phyloP scores from a whole-genome alignment of 2,329 filamentous ascomycete genomes.

The Colletotrichum falcatum region DNA sequence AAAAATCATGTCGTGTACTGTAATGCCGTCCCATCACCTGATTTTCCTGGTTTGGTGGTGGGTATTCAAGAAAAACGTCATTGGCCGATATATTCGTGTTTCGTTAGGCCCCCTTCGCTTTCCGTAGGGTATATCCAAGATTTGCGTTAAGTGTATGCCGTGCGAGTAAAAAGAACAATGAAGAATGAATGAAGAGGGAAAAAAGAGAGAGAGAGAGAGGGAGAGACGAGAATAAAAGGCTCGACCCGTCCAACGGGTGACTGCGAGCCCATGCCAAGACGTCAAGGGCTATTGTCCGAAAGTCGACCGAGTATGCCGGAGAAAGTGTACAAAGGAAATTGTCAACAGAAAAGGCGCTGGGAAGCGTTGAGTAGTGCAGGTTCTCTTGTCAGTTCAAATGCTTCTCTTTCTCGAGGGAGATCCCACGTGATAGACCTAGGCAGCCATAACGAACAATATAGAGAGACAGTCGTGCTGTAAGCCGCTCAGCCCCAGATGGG shows the following conservation, averaged over 20 bases:
- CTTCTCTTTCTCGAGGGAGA: neutral
- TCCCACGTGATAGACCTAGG: constrained; percentile 9
- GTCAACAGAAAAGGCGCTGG: constrained; percentile 8
- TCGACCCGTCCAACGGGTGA: neutral
- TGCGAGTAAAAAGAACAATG: neutral
- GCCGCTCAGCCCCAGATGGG: constrained; percentile 65
- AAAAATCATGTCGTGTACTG: constrained; percentile 25
- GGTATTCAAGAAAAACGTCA: constrained; percentile 12
- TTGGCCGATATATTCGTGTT: constrained; percentile 21
- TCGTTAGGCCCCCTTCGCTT: constrained; percentile 18
- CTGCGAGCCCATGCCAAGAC: constrained; percentile 1
- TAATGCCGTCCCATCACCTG: constrained; percentile 19
- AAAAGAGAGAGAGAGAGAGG: neutral
- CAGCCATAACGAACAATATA: constrained; percentile 42
- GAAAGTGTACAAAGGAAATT: constrained; percentile 27
- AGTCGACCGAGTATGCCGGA: constrained; percentile 1
- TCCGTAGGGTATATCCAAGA: constrained; percentile 25
- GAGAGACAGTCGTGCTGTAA: neutral
- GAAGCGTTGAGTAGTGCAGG: neutral
- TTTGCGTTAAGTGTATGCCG: constrained; percentile 17
- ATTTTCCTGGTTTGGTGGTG: constrained; percentile 8
- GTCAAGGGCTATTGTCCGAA: neutral
- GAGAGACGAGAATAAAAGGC: too few relatives aligned
- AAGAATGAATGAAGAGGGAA: neutral
- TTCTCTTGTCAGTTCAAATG: constrained; percentile 28